These are phyloP conservation scores for Vigna angularis DNA, from an alignment of 306 rosid species.

Conservation along the genomic window DNA sequence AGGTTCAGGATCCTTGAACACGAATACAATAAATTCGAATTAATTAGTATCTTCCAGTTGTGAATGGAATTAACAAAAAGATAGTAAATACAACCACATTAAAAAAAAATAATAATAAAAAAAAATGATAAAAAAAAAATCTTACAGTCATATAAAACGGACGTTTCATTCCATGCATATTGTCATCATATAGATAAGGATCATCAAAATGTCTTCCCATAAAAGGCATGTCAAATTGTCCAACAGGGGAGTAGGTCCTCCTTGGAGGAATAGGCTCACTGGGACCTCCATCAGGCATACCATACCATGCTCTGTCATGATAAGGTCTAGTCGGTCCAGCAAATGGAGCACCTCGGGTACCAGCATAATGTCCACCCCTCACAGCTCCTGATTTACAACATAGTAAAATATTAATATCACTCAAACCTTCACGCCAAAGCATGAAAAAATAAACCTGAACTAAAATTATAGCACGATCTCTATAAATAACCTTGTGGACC, in stretches of 20 bases:
- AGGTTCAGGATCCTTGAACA: constrained; percentile 73
- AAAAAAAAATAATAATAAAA: not conserved
- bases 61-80: constrained; percentile 16
- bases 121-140: not conserved
- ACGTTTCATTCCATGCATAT: constrained; percentile 69
- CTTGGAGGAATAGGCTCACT: constrained; percentile 61
- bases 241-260: constrained; percentile 65
- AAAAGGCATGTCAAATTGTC: constrained; percentile 56
- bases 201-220: constrained; percentile 64
- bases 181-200: constrained; percentile 57
- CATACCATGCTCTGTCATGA: constrained; percentile 61
- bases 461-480: constrained; percentile 32
- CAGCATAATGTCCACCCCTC: constrained; percentile 58
- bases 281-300: constrained; percentile 58
- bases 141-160: constrained; percentile 74
- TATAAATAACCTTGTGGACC: constrained; percentile 55
- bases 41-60: constrained; percentile 18
- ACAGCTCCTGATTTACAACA: constrained; percentile 59
- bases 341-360: constrained; percentile 50
- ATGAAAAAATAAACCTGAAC: constrained; percentile 13
- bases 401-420: constrained; percentile 25
- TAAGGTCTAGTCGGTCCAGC: constrained; percentile 63
- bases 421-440: constrained; percentile 11
- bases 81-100: not conserved
- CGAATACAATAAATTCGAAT: constrained; percentile 35